Percentiles rank a stretch among this genome's conserved stretches.
Evolutionary conservation across 202 grass and related monocot species (phyloP).

Genomic region (Bolboschoenoplectus hybrid): DNA sequence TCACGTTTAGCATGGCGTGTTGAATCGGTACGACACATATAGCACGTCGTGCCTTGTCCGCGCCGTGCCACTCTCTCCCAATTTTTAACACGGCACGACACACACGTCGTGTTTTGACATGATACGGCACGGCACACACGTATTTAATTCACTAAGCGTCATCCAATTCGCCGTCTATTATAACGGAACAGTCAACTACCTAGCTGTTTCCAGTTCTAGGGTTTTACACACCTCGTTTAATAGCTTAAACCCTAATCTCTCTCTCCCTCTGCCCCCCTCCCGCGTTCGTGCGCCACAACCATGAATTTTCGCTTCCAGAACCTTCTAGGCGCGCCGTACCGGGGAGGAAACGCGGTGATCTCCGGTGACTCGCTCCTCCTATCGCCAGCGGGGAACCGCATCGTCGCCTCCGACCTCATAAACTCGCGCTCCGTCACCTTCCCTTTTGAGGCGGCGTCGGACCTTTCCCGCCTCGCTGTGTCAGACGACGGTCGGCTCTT

Average conservation of each 20-base stretch:
- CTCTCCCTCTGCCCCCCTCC: background rate
- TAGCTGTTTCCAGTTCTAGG: background rate
- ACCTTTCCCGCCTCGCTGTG: conserved; percentile 63
- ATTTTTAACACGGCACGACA: too few species aligned
- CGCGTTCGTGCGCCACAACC: conserved; percentile 6
- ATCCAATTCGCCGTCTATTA: background rate
- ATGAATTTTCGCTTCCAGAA: conserved; percentile 99
- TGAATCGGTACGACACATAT: too few species aligned
- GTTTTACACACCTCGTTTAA: background rate
- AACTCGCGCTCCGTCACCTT: conserved; percentile 71
- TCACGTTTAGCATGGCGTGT: too few species aligned
- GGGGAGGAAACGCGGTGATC: conserved; percentile 84
- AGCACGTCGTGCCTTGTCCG: too few species aligned
- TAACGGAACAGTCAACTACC: background rate
- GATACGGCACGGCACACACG: too few species aligned
- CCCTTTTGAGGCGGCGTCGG: conserved; percentile 82
- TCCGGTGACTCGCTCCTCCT: conserved; percentile 69
- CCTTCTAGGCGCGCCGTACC: conserved; percentile 86
- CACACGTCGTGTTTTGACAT: too few species aligned
- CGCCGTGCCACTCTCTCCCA: too few species aligned
- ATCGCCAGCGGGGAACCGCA: conserved; percentile 82
- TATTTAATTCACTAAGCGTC: too few species aligned
- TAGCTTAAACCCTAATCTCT: conserved; percentile 57
- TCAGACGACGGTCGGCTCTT: conserved; percentile 73
- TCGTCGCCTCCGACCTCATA: conserved; percentile 72